Evolutionary conservation across 202 grass and related monocot species (phyloP).

Genomic region (Dendrocalamus latiflorus): DNA sequence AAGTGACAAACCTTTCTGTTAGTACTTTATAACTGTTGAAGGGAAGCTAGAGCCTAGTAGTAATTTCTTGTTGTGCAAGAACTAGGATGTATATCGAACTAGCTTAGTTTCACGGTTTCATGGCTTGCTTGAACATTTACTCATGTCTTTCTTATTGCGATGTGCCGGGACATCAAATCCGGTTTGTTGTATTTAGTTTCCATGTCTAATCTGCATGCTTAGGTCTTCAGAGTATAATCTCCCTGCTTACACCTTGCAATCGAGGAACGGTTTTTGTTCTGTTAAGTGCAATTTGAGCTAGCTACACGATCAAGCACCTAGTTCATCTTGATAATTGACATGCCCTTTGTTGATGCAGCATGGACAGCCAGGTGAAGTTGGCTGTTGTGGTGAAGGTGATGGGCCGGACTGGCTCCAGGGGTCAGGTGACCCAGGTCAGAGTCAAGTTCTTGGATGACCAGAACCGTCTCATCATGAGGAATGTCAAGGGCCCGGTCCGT

Average conservation of each 20-base stretch:
- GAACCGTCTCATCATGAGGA: constrained; percentile 95
- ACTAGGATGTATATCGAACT: no score
- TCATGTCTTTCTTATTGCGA: no score
- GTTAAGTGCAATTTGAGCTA: not conserved
- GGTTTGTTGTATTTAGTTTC: no score
- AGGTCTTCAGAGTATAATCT: not conserved
- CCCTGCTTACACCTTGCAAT: not conserved
- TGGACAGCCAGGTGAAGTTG: constrained; percentile 86
- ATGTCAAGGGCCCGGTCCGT: constrained; percentile 68
- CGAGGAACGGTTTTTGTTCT: not conserved
- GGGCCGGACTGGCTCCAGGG: constrained; percentile 71
- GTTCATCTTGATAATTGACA: not conserved
- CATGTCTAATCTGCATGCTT: not conserved
- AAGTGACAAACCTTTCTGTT: not conserved
- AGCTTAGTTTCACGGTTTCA: no score
- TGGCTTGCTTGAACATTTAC: no score
- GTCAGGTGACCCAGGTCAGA: constrained; percentile 88
- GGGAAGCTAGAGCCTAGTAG: not conserved
- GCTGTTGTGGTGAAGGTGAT: constrained; percentile 85
- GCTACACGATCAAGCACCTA: not conserved
- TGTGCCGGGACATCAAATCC: no score
- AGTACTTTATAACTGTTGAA: no score
- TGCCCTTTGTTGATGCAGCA: constrained; percentile 30
- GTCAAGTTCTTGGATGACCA: constrained; percentile 94
- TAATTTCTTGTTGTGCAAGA: not conserved